These are phyloP conservation scores for Coemansia sp. DNA, from an alignment of 192 early-diverging fungal species.

Conservation along the genomic window DNA sequence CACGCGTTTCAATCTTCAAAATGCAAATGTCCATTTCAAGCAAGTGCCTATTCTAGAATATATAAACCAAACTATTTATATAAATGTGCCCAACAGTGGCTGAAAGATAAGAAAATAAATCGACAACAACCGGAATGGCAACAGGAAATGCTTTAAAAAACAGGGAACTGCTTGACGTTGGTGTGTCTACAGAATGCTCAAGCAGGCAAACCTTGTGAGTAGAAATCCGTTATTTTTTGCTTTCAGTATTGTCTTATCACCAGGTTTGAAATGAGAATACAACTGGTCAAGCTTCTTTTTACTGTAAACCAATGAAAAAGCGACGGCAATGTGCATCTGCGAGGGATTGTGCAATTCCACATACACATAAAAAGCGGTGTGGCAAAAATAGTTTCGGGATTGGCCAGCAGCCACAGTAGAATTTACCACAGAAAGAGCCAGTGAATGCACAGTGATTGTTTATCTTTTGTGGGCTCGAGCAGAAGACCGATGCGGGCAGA, in stretches of 20 bases:
- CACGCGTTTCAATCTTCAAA: background rate
- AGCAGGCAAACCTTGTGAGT: background rate
- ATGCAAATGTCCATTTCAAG: background rate
- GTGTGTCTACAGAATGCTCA: background rate
- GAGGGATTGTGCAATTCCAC: too few relatives aligned
- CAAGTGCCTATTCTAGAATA: background rate
- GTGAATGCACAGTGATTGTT: background rate
- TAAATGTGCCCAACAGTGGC: background rate
- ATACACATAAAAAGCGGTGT: background rate
- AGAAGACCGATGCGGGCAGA: background rate
- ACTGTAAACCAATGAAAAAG: too few relatives aligned
- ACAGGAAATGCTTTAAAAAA: too few relatives aligned
- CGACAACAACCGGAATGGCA: background rate
- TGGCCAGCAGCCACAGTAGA: background rate
- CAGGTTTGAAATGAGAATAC: too few relatives aligned
- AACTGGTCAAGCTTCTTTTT: too few relatives aligned
- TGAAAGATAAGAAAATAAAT: background rate
- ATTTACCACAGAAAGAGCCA: background rate
- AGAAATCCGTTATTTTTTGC: background rate
- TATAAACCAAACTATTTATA: background rate
- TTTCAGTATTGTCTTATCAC: background rate
- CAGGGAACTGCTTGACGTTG: background rate
- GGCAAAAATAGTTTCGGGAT: background rate
- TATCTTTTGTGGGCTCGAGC: background rate
- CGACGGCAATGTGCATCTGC: too few relatives aligned